A percentile compares a stretch with the other conserved stretches of the same genome.
These are phyloP conservation scores for Lepidium aucheri DNA, from an alignment of 345 rosid species.

Conservation along the genomic window DNA sequence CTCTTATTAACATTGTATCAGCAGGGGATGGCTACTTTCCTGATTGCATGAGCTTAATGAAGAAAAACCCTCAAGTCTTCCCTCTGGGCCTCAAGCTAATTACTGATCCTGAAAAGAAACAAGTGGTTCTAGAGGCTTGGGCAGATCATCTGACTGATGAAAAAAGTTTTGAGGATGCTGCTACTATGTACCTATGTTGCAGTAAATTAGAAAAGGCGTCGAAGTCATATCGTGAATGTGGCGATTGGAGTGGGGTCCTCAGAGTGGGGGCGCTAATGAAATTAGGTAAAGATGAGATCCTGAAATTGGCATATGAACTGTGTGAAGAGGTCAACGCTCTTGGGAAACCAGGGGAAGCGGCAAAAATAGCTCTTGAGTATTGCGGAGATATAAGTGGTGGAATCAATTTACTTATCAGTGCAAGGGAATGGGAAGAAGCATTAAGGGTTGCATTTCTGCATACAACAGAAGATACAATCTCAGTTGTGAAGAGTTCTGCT, in stretches of 20 bases:
- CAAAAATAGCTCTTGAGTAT: conserved; percentile 84
- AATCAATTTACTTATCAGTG: conserved; percentile 54
- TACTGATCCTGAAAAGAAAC: conserved; percentile 50
- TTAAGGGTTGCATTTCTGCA: conserved; percentile 73
- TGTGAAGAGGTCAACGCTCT: conserved; percentile 90
- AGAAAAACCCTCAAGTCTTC: conserved; percentile 73
- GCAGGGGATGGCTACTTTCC: conserved; percentile 66
- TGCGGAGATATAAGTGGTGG: conserved; percentile 67
- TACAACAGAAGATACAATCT: conserved; percentile 46
- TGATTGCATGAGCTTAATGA: conserved; percentile 69
- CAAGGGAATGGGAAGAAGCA: conserved; percentile 98
- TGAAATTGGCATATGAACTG: conserved; percentile 75
- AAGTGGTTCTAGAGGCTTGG: conserved; percentile 80
- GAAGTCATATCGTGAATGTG: conserved; percentile 77
- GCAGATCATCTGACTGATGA: conserved; percentile 73
- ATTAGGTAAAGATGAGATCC: conserved; percentile 55
- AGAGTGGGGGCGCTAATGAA: conserved; percentile 79
- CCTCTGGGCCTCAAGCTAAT: conserved; percentile 71
- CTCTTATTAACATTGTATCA: conserved; percentile 74
- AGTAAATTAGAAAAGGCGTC: conserved; percentile 67
- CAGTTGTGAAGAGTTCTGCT: conserved; percentile 59
- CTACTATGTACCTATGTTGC: conserved; percentile 74
- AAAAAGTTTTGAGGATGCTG: conserved; percentile 85
- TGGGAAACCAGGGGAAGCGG: conserved; percentile 94
- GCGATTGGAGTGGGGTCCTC: conserved; percentile 89